phyloP scores from a whole-genome alignment of 495 filamentous ascomycete species.

The Wilcoxina mikolae region DNA sequence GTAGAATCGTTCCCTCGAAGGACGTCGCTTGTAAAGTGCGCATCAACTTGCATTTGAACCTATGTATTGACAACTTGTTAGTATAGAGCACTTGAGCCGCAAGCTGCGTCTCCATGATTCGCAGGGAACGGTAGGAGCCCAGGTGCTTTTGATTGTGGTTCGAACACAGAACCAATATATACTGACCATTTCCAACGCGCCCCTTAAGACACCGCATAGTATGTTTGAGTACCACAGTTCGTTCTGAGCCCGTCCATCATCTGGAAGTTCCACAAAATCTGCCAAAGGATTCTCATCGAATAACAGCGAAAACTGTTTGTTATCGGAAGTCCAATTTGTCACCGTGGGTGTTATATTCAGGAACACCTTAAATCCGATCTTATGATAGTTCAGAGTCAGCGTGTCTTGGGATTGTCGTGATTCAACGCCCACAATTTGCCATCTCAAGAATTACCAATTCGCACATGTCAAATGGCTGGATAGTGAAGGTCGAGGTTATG shows the following conservation, averaged over 20 bases:
- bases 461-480: too few relatives aligned
- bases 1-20: slow-evolving; percentile 88
- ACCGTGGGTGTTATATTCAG: slow-evolving; percentile 92
- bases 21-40: slow-evolving; percentile 90
- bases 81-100: slow-evolving; percentile 26
- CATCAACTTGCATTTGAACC: slow-evolving; percentile 98
- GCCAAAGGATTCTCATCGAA: slow-evolving; percentile 96
- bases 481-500: too few relatives aligned
- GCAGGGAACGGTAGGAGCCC: slow-evolving; percentile 10
- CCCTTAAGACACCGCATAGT: slow-evolving; percentile 78
- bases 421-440: too few relatives aligned
- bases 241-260: slow-evolving; percentile 89
- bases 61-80: slow-evolving; percentile 23
- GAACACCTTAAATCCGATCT: slow-evolving; percentile 99
- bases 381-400: slow-evolving; percentile 2
- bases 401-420: too few relatives aligned
- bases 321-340: slow-evolving; percentile 89
- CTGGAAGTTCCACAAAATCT: slow-evolving; percentile 93
- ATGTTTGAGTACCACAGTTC: slow-evolving; percentile 98
- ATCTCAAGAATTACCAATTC: too few relatives aligned
- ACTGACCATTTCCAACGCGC: slow-evolving; percentile 83
- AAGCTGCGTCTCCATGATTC: slow-evolving; percentile 10
- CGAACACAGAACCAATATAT: not conserved
- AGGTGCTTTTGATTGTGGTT: too few relatives aligned
- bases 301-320: slow-evolving; percentile 85